Conservation (phyloP, 768 basidiomycete species). For the Kwoniella newhampshirensis region DNA sequence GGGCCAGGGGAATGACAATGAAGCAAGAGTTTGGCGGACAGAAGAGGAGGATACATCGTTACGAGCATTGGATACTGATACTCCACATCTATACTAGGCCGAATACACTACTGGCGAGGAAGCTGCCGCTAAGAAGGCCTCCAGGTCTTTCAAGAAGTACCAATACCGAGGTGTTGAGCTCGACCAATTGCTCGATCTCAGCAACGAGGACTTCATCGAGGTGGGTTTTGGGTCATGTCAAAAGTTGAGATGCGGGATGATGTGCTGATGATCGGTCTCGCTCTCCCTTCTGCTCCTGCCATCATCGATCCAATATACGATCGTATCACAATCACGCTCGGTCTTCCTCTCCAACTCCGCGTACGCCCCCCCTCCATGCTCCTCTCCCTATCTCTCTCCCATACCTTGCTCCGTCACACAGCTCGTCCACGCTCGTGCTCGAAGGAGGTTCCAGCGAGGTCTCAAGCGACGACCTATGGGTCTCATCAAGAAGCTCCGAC, state of each 20-base stretch:
- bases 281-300: conserved; percentile 64
- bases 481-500: conserved; percentile 98
- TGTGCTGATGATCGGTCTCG: conserved; percentile 2
- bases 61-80: conserved; percentile 4
- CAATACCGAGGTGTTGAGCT: conserved; percentile 98
- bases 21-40: not conserved
- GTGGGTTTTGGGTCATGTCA: conserved; percentile 59
- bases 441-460: conserved; percentile 97
- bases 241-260: not conserved
- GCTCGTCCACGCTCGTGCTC: conserved; percentile 98
- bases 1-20: not conserved
- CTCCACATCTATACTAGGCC: conserved; percentile 14
- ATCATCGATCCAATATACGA: conserved; percentile 42
- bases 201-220: conserved; percentile 72
- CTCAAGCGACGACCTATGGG: conserved; percentile 98
- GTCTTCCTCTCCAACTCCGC: not conserved
- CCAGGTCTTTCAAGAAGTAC: conserved; percentile 97
- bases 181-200: conserved; percentile 94
- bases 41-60: not conserved
- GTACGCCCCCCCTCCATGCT: not conserved
- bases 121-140: conserved; percentile 98
- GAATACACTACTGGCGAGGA: conserved; percentile 81
- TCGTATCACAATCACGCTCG: not conserved
- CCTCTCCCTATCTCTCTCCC: not conserved
- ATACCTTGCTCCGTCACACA: conserved; percentile 51